A percentile compares a stretch with the other conserved stretches of the same genome.
Evolutionary conservation across 441 rosid genomes (phyloP).

Genomic region (Syzygium syzygioides): DNA sequence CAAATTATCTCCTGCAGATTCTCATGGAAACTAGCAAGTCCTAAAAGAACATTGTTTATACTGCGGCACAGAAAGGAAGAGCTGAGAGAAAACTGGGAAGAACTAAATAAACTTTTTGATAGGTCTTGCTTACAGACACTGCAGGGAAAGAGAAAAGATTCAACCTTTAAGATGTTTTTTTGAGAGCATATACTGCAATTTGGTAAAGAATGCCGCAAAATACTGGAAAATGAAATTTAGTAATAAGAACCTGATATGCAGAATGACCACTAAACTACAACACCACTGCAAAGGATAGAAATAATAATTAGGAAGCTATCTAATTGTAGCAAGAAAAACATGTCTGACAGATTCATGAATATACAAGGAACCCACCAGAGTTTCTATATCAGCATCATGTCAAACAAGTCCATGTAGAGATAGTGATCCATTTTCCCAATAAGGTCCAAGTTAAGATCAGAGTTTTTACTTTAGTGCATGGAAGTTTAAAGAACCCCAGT

Average conservation of each 20-base stretch:
- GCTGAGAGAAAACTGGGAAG: not conserved
- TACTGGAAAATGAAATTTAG: not conserved
- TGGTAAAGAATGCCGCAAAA: not conserved
- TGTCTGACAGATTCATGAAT: not conserved
- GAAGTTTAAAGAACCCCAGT: not conserved
- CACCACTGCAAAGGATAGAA: not conserved
- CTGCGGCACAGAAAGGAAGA: not conserved
- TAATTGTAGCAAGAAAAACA: not conserved
- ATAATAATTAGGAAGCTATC: not conserved
- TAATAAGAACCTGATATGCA: not conserved
- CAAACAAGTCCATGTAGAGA: not conserved
- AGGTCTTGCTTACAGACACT: not conserved
- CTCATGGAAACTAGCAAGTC: not conserved
- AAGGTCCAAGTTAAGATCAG: not conserved
- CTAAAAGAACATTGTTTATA: not conserved
- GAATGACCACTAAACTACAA: not conserved
- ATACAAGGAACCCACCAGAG: not conserved
- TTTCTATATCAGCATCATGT: not conserved
- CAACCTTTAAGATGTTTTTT: not conserved
- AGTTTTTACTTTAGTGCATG: not conserved
- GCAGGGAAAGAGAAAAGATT: not conserved
- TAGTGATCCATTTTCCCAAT: not conserved
- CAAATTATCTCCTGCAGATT: not conserved
- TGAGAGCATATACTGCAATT: not conserved
- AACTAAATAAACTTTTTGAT: not conserved